These are phyloP conservation scores for Grigorovia humatica DNA, from an alignment of 805 yeast species.

Conservation along the genomic window DNA sequence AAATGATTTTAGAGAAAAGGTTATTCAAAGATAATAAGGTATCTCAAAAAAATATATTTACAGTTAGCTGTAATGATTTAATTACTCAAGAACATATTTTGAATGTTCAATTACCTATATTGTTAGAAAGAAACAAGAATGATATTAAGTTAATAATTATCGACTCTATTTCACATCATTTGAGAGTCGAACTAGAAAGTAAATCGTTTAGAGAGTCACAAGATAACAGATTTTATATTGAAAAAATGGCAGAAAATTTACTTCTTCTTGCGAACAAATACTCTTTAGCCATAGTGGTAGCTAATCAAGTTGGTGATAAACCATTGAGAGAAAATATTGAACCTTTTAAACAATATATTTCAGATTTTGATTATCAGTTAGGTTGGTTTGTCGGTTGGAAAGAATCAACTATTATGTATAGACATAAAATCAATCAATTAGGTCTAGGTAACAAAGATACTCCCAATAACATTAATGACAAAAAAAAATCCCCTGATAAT, in stretches of 20 bases:
- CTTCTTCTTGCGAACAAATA: conserved; percentile 37
- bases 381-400: conserved; percentile 77
- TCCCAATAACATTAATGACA: neutral
- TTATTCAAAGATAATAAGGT: conserved; percentile 26
- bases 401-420: conserved; percentile 27
- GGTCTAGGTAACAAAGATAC: neutral
- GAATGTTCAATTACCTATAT: conserved; percentile 55
- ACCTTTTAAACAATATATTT: conserved; percentile 12
- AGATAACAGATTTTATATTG: conserved; percentile 35
- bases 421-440: conserved; percentile 18
- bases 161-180: conserved; percentile 78
- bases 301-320: conserved; percentile 74
- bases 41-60: conserved; percentile 34
- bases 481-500: neutral
- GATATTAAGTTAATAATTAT: conserved; percentile 49
- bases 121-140: conserved; percentile 32
- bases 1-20: conserved; percentile 31
- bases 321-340: conserved; percentile 13
- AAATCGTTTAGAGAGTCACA: conserved; percentile 29
- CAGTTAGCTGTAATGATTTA: conserved; percentile 52
- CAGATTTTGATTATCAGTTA: conserved; percentile 49
- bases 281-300: conserved; percentile 52
- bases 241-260: conserved; percentile 38
- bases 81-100: conserved; percentile 68
- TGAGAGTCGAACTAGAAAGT: conserved; percentile 49